Percentiles rank a stretch among this genome's conserved stretches.
Evolutionary conservation across 371 early-diverging fungal species (phyloP).

Genomic region (Massospora cicadina): DNA sequence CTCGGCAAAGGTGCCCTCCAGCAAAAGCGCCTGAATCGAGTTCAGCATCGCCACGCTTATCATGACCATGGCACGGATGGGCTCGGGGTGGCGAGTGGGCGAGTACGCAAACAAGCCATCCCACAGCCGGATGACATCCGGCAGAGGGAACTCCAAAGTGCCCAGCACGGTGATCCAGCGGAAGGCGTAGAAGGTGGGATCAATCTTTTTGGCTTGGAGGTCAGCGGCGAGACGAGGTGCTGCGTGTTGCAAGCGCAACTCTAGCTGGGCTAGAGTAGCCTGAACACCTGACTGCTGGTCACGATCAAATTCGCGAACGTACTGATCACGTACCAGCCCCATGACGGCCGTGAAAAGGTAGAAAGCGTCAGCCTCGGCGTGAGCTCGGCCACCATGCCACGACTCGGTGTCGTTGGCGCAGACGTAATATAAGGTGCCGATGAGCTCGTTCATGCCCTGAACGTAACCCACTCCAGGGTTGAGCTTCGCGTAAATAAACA

Average conservation of each 20-base stretch:
- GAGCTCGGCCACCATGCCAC: conserved; percentile 17
- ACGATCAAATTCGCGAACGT: conserved; percentile 43
- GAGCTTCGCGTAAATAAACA: conserved; percentile 66
- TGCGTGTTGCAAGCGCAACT: conserved; percentile 27
- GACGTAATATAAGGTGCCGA: conserved; percentile 74
- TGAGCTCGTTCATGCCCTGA: conserved; percentile 79
- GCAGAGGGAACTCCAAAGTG: conserved; percentile 65
- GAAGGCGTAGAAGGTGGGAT: conserved; percentile 64
- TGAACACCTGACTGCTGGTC: conserved; percentile 43
- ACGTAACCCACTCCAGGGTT: conserved; percentile 78
- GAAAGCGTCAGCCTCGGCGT: conserved; percentile 78
- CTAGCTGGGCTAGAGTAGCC: conserved; percentile 39
- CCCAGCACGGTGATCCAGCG: conserved; percentile 72
- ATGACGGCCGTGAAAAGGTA: conserved; percentile 55
- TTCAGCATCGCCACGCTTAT: conserved; percentile 25
- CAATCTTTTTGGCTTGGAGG: conserved; percentile 37
- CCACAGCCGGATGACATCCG: conserved; percentile 70
- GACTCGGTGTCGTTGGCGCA: conserved; percentile 37
- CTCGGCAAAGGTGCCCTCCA: conserved; percentile 39
- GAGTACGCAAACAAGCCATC: conserved; percentile 57
- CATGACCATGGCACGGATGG: conserved; percentile 49
- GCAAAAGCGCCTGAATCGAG: conserved; percentile 32
- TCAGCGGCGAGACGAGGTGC: conserved; percentile 44
- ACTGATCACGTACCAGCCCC: conserved; percentile 59
- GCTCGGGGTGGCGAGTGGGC: conserved; percentile 20